Base-by-base conservation (phyloP, 345 rosid genomes). In the Hirschfeldia incana region DNA sequence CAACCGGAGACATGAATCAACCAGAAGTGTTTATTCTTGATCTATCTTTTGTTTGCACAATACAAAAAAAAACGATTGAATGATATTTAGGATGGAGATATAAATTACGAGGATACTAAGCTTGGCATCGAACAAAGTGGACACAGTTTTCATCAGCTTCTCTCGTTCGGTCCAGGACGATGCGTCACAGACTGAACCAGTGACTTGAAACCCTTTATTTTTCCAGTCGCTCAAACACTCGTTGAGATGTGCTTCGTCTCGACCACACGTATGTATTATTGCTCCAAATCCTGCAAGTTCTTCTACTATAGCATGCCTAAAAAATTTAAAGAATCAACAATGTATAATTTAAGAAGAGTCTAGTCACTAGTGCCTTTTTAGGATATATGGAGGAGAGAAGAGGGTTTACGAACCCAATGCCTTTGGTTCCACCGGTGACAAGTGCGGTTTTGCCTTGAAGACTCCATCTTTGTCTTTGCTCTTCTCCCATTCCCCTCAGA, bases 141-240 rank as follows among this genome's bases (percentile, higher is more conserved):
- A 49, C 17, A 49, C 53, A 13, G 57, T 49, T n/a, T 49, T 17
- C 57, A 49, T 49, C 57, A 49, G 28, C 13, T 46, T 69, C 62
- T 69, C 60, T 46, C 73, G 13, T 5, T 51, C 73, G 7, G 60
- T 13, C 60, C 61, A 11, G 6, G 60, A 46, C 42, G 73, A 69
- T 53, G 36, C 36, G 4, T 69, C 73, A 46, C 73, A 69, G 26
- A 49, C 73, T 15, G 55, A 49, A 49, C 55, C 55, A 49, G 55
- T 49, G 55, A 49, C 55, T 49, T 49, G 55, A 49, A 49, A 46
- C 28, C 61, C 61, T 29, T 69, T 69, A 5, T 29, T 28, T 69
- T 69, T 28, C 73, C 73, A 69, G 30, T 69, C 73, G 1, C 60
- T 29, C 33, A 69, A 69, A 53, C 73, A 46, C 60, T 69, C 37